Evolutionary conservation across 345 rosid species (phyloP).

Genomic region (Leavenworthia alabamica): DNA sequence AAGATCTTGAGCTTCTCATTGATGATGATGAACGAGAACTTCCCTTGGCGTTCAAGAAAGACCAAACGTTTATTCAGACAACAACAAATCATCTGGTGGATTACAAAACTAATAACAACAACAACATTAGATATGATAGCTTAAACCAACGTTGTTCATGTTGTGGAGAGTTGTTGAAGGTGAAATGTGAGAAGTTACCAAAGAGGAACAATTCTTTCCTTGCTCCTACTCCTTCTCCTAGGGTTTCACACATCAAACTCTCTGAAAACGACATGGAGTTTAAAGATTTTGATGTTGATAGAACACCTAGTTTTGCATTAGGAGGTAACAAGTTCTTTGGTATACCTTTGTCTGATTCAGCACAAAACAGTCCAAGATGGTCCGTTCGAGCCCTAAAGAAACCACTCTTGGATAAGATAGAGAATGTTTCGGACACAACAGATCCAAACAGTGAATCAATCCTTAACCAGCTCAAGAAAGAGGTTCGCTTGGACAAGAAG

Average conservation of each 20-base stretch:
- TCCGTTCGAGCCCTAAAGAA: slow-evolving; percentile 39
- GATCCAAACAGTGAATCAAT: slow-evolving; percentile 41
- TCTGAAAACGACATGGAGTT: too few relatives aligned
- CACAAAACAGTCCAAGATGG: slow-evolving; percentile 57
- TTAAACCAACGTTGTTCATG: slow-evolving; percentile 57
- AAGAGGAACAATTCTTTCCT: slow-evolving; percentile 38
- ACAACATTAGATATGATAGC: too few relatives aligned
- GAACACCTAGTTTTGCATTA: slow-evolving; percentile 45
- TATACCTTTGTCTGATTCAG: slow-evolving; percentile 66
- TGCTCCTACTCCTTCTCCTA: slow-evolving; percentile 66
- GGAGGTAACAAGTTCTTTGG: slow-evolving; percentile 62
- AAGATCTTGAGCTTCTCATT: slow-evolving; percentile 67
- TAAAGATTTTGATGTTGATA: slow-evolving; percentile 37
- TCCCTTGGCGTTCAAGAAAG: slow-evolving; percentile 44
- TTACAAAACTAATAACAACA: slow-evolving; percentile 12
- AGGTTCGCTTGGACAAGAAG: slow-evolving; percentile 73
- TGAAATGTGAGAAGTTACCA: slow-evolving; percentile 25
- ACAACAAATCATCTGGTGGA: too few relatives aligned
- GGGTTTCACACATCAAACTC: slow-evolving; percentile 52
- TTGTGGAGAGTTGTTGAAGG: slow-evolving; percentile 58
- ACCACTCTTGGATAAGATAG: slow-evolving; percentile 42
- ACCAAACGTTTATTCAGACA: too few relatives aligned
- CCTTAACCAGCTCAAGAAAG: slow-evolving; percentile 60
- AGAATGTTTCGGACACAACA: slow-evolving; percentile 21
- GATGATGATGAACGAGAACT: slow-evolving; percentile 57